Percentiles rank a stretch among this genome's conserved stretches.
Evolutionary conservation across 192 early-diverging fungal species (phyloP).

Genomic region (Funneliformis geosporum): DNA sequence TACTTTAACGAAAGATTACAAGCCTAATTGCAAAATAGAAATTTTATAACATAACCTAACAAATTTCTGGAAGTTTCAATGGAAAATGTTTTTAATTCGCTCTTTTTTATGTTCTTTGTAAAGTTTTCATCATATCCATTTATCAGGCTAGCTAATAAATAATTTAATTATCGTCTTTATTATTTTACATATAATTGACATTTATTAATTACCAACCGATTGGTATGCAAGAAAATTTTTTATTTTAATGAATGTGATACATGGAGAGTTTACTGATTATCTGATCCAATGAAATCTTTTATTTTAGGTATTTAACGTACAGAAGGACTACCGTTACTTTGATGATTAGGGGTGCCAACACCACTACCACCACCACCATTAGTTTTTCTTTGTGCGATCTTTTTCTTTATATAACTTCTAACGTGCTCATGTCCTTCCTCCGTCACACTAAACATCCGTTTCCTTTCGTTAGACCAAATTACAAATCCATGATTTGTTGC

Average conservation of each 20-base stretch:
- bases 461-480: conserved; percentile 74
- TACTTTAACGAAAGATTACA: too few relatives aligned
- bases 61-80: background rate
- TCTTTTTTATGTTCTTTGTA: too few relatives aligned
- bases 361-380: conserved; percentile 2
- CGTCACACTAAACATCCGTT: conserved; percentile 72
- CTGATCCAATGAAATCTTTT: too few relatives aligned
- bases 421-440: conserved; percentile 73
- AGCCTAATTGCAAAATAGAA: background rate
- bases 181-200: too few relatives aligned
- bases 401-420: conserved; percentile 51
- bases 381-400: conserved; percentile 9
- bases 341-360: background rate
- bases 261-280: too few relatives aligned
- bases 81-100: background rate
- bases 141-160: too few relatives aligned
- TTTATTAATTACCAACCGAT: too few relatives aligned
- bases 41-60: background rate
- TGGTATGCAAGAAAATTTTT: too few relatives aligned
- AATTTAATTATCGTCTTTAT: too few relatives aligned
- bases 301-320: background rate
- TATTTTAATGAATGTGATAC: too few relatives aligned
- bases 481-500: conserved; percentile 75
- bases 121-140: too few relatives aligned
- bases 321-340: background rate